These are phyloP conservation scores for Cystobasidiaceae sp. DNA, from an alignment of 1,284 basidiomycete species.

Conservation along the genomic window DNA sequence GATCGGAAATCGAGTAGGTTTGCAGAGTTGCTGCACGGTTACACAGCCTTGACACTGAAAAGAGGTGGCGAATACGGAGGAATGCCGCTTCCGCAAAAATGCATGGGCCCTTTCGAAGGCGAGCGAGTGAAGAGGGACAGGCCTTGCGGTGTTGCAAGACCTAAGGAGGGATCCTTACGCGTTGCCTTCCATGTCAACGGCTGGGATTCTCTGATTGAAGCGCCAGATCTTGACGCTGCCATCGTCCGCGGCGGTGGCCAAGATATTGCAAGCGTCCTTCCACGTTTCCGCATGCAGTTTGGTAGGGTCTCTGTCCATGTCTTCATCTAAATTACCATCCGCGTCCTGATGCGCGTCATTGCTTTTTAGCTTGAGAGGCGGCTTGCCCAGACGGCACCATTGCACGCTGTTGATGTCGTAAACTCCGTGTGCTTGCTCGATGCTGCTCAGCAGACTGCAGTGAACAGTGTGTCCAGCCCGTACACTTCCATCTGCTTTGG, in stretches of 20 bases:
- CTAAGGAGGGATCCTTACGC: too few relatives aligned
- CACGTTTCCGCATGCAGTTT: conserved; percentile 18
- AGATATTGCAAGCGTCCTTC: conserved; percentile 56
- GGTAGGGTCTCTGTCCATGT: conserved; percentile 36
- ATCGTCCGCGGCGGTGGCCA: conserved; percentile 76
- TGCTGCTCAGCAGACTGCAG: conserved; percentile 43
- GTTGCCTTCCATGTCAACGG: too few relatives aligned
- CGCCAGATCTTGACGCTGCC: conserved; percentile 65
- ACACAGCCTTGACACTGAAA: too few relatives aligned
- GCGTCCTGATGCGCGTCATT: not conserved
- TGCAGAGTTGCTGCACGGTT: too few relatives aligned
- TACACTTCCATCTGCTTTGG: conserved; percentile 10
- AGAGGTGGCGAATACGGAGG: too few relatives aligned
- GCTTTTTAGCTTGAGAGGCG: too few relatives aligned
- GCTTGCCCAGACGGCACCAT: conserved; percentile 57
- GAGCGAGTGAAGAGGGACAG: too few relatives aligned
- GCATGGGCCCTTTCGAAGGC: too few relatives aligned
- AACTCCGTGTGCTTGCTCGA: conserved; percentile 61
- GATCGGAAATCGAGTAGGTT: too few relatives aligned
- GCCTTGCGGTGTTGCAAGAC: too few relatives aligned
- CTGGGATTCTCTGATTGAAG: too few relatives aligned
- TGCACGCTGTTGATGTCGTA: conserved; percentile 68
- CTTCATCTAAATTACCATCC: not conserved
- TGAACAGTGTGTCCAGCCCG: conserved; percentile 26
- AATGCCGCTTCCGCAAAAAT: too few relatives aligned